Evolutionary conservation across 495 filamentous ascomycete genomes (phyloP).

Genomic region (Elaphomyces granulatus): DNA sequence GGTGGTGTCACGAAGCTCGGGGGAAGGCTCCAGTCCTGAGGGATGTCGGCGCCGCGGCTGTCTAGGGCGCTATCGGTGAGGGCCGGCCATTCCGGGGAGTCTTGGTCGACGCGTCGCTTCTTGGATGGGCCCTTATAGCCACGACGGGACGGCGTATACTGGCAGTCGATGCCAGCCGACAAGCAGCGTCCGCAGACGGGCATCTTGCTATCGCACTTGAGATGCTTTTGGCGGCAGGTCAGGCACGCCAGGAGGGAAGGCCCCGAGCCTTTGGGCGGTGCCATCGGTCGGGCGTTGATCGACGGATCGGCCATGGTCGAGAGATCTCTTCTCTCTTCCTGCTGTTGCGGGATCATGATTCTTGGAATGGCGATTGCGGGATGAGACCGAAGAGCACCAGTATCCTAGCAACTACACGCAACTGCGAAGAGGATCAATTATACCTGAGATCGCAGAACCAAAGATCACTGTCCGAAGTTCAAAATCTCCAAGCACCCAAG

Average conservation of each 20-base stretch:
- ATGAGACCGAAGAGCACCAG: no score
- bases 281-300: background rate
- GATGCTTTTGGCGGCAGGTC: constrained; percentile 44
- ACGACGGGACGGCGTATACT: constrained; percentile 34
- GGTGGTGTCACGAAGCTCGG: background rate
- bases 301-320: background rate
- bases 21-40: background rate
- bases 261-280: constrained; percentile 7
- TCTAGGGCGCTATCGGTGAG: constrained; percentile 3
- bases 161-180: constrained; percentile 20
- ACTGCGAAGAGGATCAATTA: no score
- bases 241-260: constrained; percentile 40
- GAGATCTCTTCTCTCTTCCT: no score
- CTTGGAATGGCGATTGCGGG: no score
- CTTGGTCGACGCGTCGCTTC: constrained; percentile 29
- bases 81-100: constrained; percentile 19
- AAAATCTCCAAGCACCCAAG: no score
- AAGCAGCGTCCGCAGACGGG: constrained; percentile 31
- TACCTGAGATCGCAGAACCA: no score
- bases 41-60: background rate
- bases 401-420: no score
- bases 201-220: constrained; percentile 34
- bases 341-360: no score
- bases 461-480: no score
- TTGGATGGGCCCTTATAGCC: constrained; percentile 35